These are phyloP conservation scores for Tylopilus orsonianus DNA, from an alignment of 1,284 basidiomycete species.

Conservation along the genomic window DNA sequence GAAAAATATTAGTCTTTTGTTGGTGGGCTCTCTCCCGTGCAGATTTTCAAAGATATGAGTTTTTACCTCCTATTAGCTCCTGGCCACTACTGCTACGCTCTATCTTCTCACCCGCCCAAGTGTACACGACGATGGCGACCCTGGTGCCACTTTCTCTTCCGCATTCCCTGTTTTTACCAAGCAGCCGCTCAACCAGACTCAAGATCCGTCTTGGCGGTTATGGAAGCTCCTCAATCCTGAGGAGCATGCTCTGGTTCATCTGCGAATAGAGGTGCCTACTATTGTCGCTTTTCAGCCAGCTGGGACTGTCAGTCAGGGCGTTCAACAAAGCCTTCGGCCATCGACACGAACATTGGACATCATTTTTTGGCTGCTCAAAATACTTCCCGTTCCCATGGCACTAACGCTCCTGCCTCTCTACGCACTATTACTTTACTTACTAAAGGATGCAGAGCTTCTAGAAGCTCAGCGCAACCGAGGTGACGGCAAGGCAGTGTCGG, in stretches of 20 bases:
- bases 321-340: constrained; percentile 40
- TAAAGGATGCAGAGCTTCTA: constrained; percentile 89
- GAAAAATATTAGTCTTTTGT: constrained; percentile 77
- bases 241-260: constrained; percentile 68
- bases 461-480: constrained; percentile 76
- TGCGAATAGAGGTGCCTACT: constrained; percentile 79
- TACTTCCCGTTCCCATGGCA: constrained; percentile 84
- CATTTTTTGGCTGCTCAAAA: constrained; percentile 76
- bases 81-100: constrained; percentile 70
- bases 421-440: constrained; percentile 79
- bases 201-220: constrained; percentile 59
- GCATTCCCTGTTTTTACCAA: constrained; percentile 39
- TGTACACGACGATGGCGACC: constrained; percentile 38
- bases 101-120: constrained; percentile 67
- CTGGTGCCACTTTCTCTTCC: constrained; percentile 21
- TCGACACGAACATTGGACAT: constrained; percentile 51
- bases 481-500: constrained; percentile 40
- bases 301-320: constrained; percentile 24
- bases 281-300: constrained; percentile 67
- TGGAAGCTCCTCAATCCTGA: constrained; percentile 84
- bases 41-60: constrained; percentile 4
- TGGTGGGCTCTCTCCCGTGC: constrained; percentile 48
- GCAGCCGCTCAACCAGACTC: constrained; percentile 29
- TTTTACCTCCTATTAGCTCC: constrained; percentile 46
- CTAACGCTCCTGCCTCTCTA: constrained; percentile 77